Percentiles rank a stretch among this genome's conserved stretches.
Conservation (phyloP, 2,329 filamentous ascomycete genomes). For the Elsinoe ampelina region DNA sequence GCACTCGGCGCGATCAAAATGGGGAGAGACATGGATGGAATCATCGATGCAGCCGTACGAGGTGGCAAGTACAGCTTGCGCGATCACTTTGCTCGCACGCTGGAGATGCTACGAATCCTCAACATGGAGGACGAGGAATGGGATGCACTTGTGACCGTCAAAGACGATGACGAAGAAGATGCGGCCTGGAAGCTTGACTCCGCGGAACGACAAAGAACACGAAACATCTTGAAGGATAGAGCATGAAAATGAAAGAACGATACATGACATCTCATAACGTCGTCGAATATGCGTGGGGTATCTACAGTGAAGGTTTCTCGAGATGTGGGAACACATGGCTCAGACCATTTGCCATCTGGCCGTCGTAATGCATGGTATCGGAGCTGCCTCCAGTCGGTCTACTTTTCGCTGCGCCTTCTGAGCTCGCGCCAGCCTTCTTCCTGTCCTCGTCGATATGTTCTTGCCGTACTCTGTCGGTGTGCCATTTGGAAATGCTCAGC, state of each 20-base stretch:
- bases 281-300: neutral
- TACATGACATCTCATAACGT: neutral
- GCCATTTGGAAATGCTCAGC: conserved; percentile 39
- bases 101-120: conserved; percentile 75
- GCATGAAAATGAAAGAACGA: neutral
- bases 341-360: conserved; percentile 11
- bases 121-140: conserved; percentile 97
- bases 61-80: conserved; percentile 67
- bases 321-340: conserved; percentile 20
- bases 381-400: neutral
- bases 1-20: conserved; percentile 72
- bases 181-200: conserved; percentile 62
- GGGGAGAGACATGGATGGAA: conserved; percentile 72
- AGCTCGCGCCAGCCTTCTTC: neutral
- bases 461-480: conserved; percentile 29
- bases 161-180: conserved; percentile 48
- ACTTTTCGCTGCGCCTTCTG: neutral
- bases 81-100: conserved; percentile 65
- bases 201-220: conserved; percentile 65
- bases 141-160: conserved; percentile 57
- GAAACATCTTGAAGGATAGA: conserved; percentile 34
- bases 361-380: conserved; percentile 14
- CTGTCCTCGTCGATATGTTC: conserved; percentile 8
- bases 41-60: conserved; percentile 58
- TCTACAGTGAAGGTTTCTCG: conserved; percentile 6